phyloP scores from a whole-genome alignment of 2,329 filamentous ascomycete species.

The Xylariaceae sp. region DNA sequence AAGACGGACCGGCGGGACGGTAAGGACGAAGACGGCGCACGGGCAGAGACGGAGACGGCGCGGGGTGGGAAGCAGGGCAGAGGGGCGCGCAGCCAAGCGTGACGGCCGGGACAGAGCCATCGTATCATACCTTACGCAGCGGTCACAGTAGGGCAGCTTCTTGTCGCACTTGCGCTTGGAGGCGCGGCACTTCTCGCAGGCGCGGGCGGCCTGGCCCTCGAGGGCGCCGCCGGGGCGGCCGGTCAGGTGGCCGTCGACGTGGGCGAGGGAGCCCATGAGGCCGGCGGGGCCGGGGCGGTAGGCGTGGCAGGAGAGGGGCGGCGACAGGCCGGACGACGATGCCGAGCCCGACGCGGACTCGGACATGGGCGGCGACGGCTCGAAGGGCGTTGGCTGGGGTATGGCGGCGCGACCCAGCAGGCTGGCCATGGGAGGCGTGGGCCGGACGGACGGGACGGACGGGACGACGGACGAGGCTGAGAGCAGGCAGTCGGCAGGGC shows the following conservation, averaged over 20 bases:
- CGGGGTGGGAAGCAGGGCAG: not conserved
- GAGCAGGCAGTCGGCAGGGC: no score
- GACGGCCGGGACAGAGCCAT: not conserved
- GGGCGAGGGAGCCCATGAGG: constrained; percentile 6
- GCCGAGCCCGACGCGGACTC: constrained; percentile 15
- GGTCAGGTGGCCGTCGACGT: constrained; percentile 7
- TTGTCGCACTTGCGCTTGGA: constrained; percentile 14
- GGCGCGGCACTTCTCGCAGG: constrained; percentile 22
- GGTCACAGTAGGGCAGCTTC: constrained; percentile 19
- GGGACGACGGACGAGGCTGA: no score
- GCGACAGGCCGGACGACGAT: constrained; percentile 18
- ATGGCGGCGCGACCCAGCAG: no score
- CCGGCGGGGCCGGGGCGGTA: constrained; percentile 5
- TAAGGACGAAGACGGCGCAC: no score
- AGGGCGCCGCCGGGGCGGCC: constrained; percentile 3
- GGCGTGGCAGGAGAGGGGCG: constrained; percentile 11
- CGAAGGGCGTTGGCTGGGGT: no score
- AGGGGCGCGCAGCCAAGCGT: not conserved
- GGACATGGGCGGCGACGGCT: constrained; percentile 18
- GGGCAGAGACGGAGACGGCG: not conserved
- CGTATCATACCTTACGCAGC: constrained; percentile 24
- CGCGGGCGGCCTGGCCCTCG: constrained; percentile 18
- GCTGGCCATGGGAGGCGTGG: no score
- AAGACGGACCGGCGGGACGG: no score
- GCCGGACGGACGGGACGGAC: no score